These are phyloP conservation scores for Waltergamsia citrina DNA, from an alignment of 2,329 filamentous ascomycete species.

Conservation along the genomic window DNA sequence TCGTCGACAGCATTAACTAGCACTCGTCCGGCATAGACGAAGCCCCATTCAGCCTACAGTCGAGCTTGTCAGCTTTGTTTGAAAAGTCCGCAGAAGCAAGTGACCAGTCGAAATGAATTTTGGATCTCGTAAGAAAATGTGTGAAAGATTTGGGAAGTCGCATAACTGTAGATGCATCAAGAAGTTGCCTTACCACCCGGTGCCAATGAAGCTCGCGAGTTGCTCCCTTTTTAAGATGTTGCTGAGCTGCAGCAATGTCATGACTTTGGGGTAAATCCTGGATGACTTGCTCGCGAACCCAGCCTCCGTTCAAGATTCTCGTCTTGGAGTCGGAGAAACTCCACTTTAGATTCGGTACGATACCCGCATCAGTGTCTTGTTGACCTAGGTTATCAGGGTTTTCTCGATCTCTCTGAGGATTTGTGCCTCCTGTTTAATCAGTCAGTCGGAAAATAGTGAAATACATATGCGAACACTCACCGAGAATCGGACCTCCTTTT, in stretches of 20 bases:
- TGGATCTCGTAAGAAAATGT: no score
- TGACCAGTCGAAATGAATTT: no score
- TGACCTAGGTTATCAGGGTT: constrained; percentile 56
- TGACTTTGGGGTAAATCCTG: constrained; percentile 56
- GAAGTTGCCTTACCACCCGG: constrained; percentile 50
- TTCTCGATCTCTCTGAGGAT: constrained; percentile 48
- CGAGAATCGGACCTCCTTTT: constrained; percentile 48
- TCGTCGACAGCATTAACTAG: constrained; percentile 53
- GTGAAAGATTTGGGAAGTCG: no score
- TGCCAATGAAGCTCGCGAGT: constrained; percentile 62
- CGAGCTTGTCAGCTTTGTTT: neutral
- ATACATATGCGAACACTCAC: constrained; percentile 27
- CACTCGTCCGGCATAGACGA: constrained; percentile 48
- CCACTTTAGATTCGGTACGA: constrained; percentile 60
- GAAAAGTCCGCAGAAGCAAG: no score
- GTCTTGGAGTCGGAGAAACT: constrained; percentile 61
- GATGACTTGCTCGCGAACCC: constrained; percentile 57
- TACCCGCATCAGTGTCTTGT: constrained; percentile 52
- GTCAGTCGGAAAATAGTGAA: no score
- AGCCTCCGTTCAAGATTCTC: constrained; percentile 51
- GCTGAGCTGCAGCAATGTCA: constrained; percentile 59
- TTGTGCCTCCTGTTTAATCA: constrained; percentile 48
- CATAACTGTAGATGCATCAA: no score
- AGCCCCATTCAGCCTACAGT: constrained; percentile 54
- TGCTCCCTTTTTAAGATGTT: constrained; percentile 57